Percentiles rank a stretch among this genome's conserved stretches.
phyloP scores from a whole-genome alignment of 768 basidiomycete genomes.

The Mycena amicta region DNA sequence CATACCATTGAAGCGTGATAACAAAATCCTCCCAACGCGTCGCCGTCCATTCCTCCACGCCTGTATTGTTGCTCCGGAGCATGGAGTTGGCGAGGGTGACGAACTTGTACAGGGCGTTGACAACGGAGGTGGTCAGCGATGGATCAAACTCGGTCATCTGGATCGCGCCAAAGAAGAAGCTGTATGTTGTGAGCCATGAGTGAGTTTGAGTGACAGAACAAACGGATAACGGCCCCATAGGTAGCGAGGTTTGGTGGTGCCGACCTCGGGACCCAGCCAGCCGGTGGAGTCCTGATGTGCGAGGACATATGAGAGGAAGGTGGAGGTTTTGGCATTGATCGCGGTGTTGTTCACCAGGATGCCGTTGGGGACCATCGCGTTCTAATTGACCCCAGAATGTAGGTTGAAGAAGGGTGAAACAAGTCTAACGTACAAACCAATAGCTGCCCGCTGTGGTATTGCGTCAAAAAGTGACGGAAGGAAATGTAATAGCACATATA shows the following conservation, averaged over 20 bases:
- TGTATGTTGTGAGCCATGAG: not conserved
- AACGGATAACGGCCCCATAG: conserved; percentile 50
- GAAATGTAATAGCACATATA: conserved; percentile 13
- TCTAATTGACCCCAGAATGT: conserved; percentile 41
- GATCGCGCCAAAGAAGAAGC: conserved; percentile 50
- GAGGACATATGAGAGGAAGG: conserved; percentile 53
- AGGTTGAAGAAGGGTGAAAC: not conserved
- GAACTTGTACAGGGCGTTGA: conserved; percentile 55
- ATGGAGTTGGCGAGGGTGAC: conserved; percentile 54
- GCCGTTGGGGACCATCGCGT: conserved; percentile 57
- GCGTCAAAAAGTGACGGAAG: no score
- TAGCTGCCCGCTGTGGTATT: conserved; percentile 52
- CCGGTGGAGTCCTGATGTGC: conserved; percentile 55
- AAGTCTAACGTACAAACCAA: conserved; percentile 59
- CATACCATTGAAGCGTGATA: conserved; percentile 56
- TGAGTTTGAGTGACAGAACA: no score
- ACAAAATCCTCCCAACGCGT: conserved; percentile 65
- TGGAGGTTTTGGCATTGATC: conserved; percentile 48
- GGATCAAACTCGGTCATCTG: conserved; percentile 56
- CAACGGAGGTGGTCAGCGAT: conserved; percentile 45
- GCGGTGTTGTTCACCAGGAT: conserved; percentile 47
- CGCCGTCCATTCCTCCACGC: conserved; percentile 54
- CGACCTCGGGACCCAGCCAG: conserved; percentile 59
- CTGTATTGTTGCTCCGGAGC: conserved; percentile 42
- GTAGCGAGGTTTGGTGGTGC: conserved; percentile 53